Evolutionary conservation across 1,284 basidiomycete genomes (phyloP).

Genomic region (Cutaneotrichosporon sp.): DNA sequence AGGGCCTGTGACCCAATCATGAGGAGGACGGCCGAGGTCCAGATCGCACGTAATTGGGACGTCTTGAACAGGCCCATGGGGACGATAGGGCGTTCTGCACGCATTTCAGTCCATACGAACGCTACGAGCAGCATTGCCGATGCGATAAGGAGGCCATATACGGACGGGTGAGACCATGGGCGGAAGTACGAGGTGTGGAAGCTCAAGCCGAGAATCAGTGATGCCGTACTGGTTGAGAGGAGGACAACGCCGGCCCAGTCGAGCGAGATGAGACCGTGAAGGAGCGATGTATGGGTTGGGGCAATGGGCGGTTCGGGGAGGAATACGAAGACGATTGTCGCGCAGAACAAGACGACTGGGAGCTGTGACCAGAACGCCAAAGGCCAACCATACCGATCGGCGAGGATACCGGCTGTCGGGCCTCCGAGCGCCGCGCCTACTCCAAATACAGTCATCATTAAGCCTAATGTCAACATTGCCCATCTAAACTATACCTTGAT

Average conservation of each 20-base stretch:
- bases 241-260: slow-evolving; percentile 53
- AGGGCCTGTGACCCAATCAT: slow-evolving; percentile 70
- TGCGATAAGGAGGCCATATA: slow-evolving; percentile 64
- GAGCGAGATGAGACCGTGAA: slow-evolving; percentile 37
- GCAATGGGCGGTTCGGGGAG: slow-evolving; percentile 41
- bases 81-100: slow-evolving; percentile 73
- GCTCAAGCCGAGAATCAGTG: slow-evolving; percentile 72
- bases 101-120: slow-evolving; percentile 72
- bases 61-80: slow-evolving; percentile 70
- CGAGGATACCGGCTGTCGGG: slow-evolving; percentile 46
- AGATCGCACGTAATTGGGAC: slow-evolving; percentile 61
- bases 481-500: slow-evolving; percentile 43
- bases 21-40: slow-evolving; percentile 52
- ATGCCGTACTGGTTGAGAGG: slow-evolving; percentile 69
- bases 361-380: slow-evolving; percentile 49
- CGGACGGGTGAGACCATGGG: slow-evolving; percentile 69
- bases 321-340: slow-evolving; percentile 37
- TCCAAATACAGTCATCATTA: slow-evolving; percentile 53
- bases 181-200: slow-evolving; percentile 78
- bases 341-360: slow-evolving; percentile 40
- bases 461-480: slow-evolving; percentile 25
- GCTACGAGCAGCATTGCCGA: slow-evolving; percentile 58
- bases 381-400: slow-evolving; percentile 48
- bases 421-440: slow-evolving; percentile 48
- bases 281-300: slow-evolving; percentile 39